Percentiles rank a stretch among this genome's conserved stretches.
Conservation (phyloP, 805 yeast species). For the Priceomyces fermenticarens region DNA sequence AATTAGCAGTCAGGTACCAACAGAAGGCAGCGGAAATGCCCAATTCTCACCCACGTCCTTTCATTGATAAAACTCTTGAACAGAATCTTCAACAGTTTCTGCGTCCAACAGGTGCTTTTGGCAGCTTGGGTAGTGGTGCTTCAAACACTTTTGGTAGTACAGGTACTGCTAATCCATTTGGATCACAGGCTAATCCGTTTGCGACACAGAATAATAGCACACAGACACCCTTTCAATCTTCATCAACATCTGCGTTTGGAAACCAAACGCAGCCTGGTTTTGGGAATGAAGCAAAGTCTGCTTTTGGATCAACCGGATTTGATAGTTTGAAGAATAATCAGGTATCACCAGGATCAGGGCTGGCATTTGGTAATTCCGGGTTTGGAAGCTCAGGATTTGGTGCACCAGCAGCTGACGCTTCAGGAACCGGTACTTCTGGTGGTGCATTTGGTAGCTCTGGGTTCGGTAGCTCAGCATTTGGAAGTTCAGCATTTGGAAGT, state of each 20-base stretch:
- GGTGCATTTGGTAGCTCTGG: conserved; percentile 13
- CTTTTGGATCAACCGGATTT: conserved; percentile 11
- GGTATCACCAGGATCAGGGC: not conserved
- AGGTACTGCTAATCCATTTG: conserved; percentile 1
- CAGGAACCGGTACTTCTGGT: not conserved
- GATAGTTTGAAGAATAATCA: conserved; percentile 4
- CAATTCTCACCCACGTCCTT: conserved; percentile 19
- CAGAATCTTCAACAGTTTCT: conserved; percentile 23
- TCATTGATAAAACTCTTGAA: conserved; percentile 25
- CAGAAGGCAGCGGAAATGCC: conserved; percentile 41
- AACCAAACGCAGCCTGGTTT: conserved; percentile 7
- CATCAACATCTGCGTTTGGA: conserved; percentile 5
- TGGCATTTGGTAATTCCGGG: conserved; percentile 2
- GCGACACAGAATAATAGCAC: not conserved
- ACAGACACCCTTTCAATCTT: not conserved
- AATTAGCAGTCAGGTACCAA: conserved; percentile 55
- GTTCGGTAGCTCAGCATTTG: conserved; percentile 11
- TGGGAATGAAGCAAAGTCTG: conserved; percentile 8
- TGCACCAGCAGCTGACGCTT: no score
- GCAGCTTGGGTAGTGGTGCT: conserved; percentile 1
- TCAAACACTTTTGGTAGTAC: conserved; percentile 1
- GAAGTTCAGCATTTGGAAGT: conserved; percentile 5
- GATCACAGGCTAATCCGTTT: not conserved
- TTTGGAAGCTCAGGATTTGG: conserved; percentile 9
- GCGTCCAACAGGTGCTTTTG: conserved; percentile 9